Percentiles rank a stretch among this genome's conserved stretches.
These are phyloP conservation scores for Grosmannia penicillata DNA, from an alignment of 2,329 filamentous ascomycete species.

Conservation along the genomic window DNA sequence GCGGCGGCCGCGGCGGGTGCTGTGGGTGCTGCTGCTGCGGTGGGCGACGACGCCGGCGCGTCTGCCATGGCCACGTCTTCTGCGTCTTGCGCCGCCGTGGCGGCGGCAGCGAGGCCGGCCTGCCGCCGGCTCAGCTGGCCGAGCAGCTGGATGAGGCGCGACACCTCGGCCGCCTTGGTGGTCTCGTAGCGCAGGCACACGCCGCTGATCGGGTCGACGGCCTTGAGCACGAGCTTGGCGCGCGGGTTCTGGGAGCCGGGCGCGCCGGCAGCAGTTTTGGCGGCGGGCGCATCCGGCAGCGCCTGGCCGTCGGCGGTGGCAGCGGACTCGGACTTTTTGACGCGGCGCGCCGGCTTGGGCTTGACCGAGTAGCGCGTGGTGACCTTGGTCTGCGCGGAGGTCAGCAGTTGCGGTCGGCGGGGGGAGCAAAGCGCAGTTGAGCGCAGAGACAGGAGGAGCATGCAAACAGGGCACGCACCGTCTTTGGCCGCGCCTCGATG, in stretches of 20 bases:
- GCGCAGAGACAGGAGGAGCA: neutral
- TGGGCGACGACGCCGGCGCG: constrained; percentile 14
- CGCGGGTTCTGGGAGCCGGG: constrained; percentile 26
- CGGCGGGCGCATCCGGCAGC: constrained; percentile 13
- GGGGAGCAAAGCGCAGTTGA: constrained; percentile 1
- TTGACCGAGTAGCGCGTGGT: constrained; percentile 81
- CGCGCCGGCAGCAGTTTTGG: constrained; percentile 13
- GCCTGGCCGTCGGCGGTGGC: constrained; percentile 8
- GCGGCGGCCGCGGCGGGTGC: constrained; percentile 10
- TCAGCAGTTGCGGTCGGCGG: too few relatives aligned
- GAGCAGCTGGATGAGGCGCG: constrained; percentile 61
- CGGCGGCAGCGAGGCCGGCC: constrained; percentile 33
- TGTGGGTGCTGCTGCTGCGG: neutral
- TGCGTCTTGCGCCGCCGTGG: constrained; percentile 26
- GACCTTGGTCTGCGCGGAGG: constrained; percentile 55
- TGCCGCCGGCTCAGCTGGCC: constrained; percentile 61
- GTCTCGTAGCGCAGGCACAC: constrained; percentile 83
- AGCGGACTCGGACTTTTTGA: constrained; percentile 9
- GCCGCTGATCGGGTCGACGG: constrained; percentile 71
- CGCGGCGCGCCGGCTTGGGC: constrained; percentile 18
- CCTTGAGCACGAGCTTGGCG: constrained; percentile 71
- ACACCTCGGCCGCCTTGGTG: constrained; percentile 80
- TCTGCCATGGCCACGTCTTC: constrained; percentile 15
- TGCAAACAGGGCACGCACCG: constrained; percentile 37
- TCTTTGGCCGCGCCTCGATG: constrained; percentile 70